Base-by-base conservation (phyloP, 2,329 filamentous ascomycete species). In the Aspergillus sp. region DNA sequence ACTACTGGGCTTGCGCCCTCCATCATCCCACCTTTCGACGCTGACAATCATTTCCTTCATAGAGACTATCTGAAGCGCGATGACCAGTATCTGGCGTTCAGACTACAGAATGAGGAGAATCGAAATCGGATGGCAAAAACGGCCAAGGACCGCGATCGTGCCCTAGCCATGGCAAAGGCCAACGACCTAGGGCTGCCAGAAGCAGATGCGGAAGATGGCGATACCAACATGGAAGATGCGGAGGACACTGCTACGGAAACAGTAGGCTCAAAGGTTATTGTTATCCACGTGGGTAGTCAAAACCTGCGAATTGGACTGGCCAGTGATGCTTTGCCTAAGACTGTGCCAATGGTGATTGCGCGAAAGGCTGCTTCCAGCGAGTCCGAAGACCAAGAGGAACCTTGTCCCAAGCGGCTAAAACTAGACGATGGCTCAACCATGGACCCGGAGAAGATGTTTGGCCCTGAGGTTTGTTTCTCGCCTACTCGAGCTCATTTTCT, bases 1-100 rank as follows among this genome's bases (percentile, higher is more conserved):
- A n/a, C n/a, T n/a, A n/a, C n/a, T n/a, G n/a, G n/a, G 23, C 17
- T 38, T 52, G 10, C 2, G 19, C 47, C 2, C 41, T 23, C n/a
- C n/a, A 41, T 13, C 9, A 15, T 12, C 28, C n/a, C 6, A 30
- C 5, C 10, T 6, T 6, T n/a, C 9, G 12, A 49, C 15, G 54
- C 66, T 71, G 48, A 68, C 60, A 19, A 59, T 12, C 12, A 13
- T 19, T 54, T 15, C 21, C 49, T 51, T 39, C 15, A 39, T 68
- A 97, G 92, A 63, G 95, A 99, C 74, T 99, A 97, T 70, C 91
- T 99, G 79, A 99, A 99, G 81, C 90, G 94, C 72, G 95, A 99
- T 81, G 95, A 98, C 71, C 95, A 99, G 79, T 89, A 96, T 61
- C 87, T 99, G 36, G 92, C 94, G 12, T 87, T 94, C 58, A 89